Base-by-base conservation (phyloP, 2,329 filamentous ascomycete species). In the Elsinoe ampelina region DNA sequence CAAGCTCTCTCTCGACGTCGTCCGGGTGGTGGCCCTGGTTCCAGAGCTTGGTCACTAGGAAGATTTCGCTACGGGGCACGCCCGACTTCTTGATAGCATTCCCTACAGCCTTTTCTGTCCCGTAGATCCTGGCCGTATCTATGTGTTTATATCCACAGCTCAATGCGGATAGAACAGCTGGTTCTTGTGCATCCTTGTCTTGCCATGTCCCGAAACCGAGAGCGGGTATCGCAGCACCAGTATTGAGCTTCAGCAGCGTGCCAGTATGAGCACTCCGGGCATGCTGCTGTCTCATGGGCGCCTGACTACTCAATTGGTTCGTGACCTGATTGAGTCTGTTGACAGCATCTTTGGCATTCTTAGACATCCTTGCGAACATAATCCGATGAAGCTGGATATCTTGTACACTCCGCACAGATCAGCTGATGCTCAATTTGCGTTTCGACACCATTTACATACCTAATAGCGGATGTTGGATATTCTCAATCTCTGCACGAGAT, bases 21-120 rank as follows among this genome's bases (percentile, higher is more conserved):
- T 83, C 77, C 0, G 77, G 78, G 60, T 79, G 75, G 65, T 84
- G 81, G 63, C 71, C 76, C 68, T 81, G 83, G 71, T 83, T 61
- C 82, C 82, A 85, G 35, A 86, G 71, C 68, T 86, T 87, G 10
- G 81, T 83, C 1, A 80, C 83, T 62, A 87, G 75, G 70, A 86
- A 87, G 60, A 87, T 72, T 57, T 86, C 76, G 42, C 80, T 73
- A 47, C 84, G 77, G 58, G 84, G 82, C 10, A 87, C 76, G 47
- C 84, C 77, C 32, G 80, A 80, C 60, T 83, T 78, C 62, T 76
- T 79, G 65, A 87, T 81, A 17, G 80, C 85, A 61, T 77, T 71
- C 11, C 83, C 86, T 0, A 86, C 83, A 55, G 84, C 82, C 56
- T 76, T 76, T 67, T 86, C 84, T 58, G 85, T 88, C 57, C 76